Evolutionary conservation across 129 eudicot genomes (phyloP), one percentile per base, ranked within the genome.

Genomic region (Tagetes patula): DNA sequence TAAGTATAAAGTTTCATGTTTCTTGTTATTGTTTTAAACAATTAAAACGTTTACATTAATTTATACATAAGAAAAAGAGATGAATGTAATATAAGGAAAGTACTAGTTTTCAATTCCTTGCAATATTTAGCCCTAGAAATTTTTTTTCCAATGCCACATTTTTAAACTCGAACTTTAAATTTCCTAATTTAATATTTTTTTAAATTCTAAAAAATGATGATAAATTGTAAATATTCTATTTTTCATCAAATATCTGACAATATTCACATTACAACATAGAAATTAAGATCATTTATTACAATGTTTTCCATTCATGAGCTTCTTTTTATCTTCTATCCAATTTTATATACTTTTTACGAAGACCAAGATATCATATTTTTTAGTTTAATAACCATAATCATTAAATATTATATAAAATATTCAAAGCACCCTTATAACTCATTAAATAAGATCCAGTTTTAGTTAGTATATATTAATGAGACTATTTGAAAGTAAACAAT

Each of bases 241-340:
- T 67, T 54, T 33, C 2, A 8, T 50, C 34, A 56, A 43, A 42
- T 67, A 76, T 43, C 80, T 67, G 80, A 76, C 80, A 67, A 27
- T 76, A 76, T 76, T 55, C 80, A 76, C 74, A 76, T 76, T 76
- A 56, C 68, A 75, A 75, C 74, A 67, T 33, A 14, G 60, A 43
- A 67, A 67, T 43, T 20, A 20, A 20, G 20, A 43, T 54, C 39
- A 56, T 56, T 67, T 55, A 45, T 67, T 33, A 76, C 34, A 42
- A 76, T 5, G 74, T 55, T 43, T 67, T 52, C 2, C 67, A 66
- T 75, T 66, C 11, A 75, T 65, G 58, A 53, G 46, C 79, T 73
- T 67, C 43, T 67, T 39, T 30, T 31, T 39, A 50, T 39, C 64
- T 39, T 60, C 32, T 62, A 20, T 48, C 5, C n/a, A 31, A 40